Conservation (phyloP, 179 eudicot species). For the Spinacia oleracea region DNA sequence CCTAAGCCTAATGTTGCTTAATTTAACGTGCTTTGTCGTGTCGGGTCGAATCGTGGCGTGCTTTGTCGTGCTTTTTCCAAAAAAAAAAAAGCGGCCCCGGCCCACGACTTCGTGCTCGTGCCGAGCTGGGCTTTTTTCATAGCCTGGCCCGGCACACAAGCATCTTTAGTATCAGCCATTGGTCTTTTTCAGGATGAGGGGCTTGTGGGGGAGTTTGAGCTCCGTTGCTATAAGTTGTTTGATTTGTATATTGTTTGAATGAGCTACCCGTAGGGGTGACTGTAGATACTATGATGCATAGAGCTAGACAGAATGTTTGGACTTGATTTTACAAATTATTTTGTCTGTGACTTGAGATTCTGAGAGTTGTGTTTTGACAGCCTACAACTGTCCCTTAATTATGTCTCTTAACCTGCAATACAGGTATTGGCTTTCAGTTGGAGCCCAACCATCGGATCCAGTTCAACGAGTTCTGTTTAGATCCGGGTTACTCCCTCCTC, state of each 20-base stretch:
- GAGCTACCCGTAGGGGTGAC: not conserved
- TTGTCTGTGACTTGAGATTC: not conserved
- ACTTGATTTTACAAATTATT: not conserved
- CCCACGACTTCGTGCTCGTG: too few species aligned
- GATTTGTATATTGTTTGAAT: not conserved
- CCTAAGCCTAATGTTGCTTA: too few species aligned
- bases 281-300: not conserved
- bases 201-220: not conserved
- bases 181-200: not conserved
- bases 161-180: not conserved
- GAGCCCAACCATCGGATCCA: slow-evolving; percentile 96
- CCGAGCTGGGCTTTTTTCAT: not conserved
- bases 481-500: slow-evolving; percentile 91
- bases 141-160: not conserved
- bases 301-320: not conserved
- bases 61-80: too few species aligned
- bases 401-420: not conserved
- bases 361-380: not conserved
- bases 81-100: too few species aligned
- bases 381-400: not conserved
- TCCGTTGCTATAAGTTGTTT: not conserved
- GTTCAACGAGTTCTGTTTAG: slow-evolving; percentile 77
- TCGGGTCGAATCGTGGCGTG: too few species aligned
- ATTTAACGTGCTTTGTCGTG: too few species aligned
- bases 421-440: slow-evolving; percentile 97